Conservation (phyloP, 1,139 yeast species). For the Geotrichum klebahnii region DNA sequence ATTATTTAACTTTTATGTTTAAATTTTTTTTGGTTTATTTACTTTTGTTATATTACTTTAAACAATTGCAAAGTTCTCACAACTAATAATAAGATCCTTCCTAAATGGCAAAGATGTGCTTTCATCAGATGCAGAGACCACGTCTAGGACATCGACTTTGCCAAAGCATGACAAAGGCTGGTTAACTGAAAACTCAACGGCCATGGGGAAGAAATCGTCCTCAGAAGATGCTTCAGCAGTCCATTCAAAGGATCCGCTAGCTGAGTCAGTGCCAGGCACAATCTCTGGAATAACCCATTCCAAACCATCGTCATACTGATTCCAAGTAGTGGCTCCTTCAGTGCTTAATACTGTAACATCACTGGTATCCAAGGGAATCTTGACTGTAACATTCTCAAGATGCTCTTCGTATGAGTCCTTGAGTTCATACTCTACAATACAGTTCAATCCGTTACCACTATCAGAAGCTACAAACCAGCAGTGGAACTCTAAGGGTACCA, state of each 20-base stretch:
- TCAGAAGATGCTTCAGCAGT: slow-evolving; percentile 70
- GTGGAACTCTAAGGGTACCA: slow-evolving; percentile 70
- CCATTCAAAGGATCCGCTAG: slow-evolving; percentile 77
- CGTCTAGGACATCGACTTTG: slow-evolving; percentile 46
- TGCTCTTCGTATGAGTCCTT: slow-evolving; percentile 46
- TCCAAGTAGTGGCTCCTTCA: slow-evolving; percentile 33
- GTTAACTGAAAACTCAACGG: slow-evolving; percentile 48
- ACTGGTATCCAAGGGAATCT: slow-evolving; percentile 64
- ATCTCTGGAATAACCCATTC: slow-evolving; percentile 43
- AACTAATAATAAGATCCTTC: slow-evolving; percentile 54
- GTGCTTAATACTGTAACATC: slow-evolving; percentile 40
- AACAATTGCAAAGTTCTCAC: slow-evolving; percentile 64
- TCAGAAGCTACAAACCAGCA: slow-evolving; percentile 79
- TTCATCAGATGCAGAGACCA: slow-evolving; percentile 41
- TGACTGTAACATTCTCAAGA: slow-evolving; percentile 55
- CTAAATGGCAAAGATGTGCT: slow-evolving; percentile 64
- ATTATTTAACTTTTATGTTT: neutral
- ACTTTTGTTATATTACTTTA: slow-evolving; percentile 16
- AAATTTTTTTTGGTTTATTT: neutral
- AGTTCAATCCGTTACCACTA: slow-evolving; percentile 50
- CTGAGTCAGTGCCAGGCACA: slow-evolving; percentile 39
- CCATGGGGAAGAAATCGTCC: slow-evolving; percentile 86
- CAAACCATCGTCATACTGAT: slow-evolving; percentile 41
- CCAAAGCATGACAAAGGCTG: slow-evolving; percentile 35
- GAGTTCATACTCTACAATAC: slow-evolving; percentile 85